Base-by-base conservation (phyloP, 495 filamentous ascomycete species). In the Hamigera avellanea region DNA sequence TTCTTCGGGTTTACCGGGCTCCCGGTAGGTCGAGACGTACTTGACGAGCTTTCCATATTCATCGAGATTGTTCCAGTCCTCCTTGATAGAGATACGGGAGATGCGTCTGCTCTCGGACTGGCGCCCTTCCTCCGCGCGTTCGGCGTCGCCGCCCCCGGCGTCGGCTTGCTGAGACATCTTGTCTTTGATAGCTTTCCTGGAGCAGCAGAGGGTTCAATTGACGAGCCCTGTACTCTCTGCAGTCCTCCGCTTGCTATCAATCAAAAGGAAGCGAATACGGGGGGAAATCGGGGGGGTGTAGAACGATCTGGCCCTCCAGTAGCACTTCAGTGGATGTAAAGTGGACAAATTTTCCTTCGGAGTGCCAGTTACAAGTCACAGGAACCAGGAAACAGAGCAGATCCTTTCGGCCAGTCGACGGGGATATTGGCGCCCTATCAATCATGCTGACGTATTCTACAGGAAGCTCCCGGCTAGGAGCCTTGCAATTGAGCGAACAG, bases 21-120 rank as follows among this genome's bases (percentile, higher is more conserved):
- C 74, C 41, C 69, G 69, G 45, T 75, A 79, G 10, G 73, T 75
- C 2, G 76, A 78, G 28, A 77, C 74, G 46, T 75, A 81, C 41
- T 72, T 69, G 38, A 76, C 66, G n/a, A 81, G 61, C 38, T 64
- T 70, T 21, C 64, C 66, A 40, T 73, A 73, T 35, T 73, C 69
- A 40, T 72, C 69, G 17, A 66, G 43, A 14, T 49, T 57, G 6
- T 42, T 33, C 29, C 36, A 60, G 35, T 65, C 59, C 14, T 64
- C 61, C 18, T 57, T 55, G 36, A 56, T 36, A 16, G 62, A 65
- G 2, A 53, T 53, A 9, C 62, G 55, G 10, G 64, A 66, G 34
- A 66, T 53, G 19, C 60, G 64, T 39, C 55, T 43, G 15, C 37
- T 10, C 40, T 10, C 39, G 44, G 25, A 15, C 32, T 21, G 10